Evolutionary conservation across 495 filamentous ascomycete genomes (phyloP).

Genomic region (Baudoinia panamericana): DNA sequence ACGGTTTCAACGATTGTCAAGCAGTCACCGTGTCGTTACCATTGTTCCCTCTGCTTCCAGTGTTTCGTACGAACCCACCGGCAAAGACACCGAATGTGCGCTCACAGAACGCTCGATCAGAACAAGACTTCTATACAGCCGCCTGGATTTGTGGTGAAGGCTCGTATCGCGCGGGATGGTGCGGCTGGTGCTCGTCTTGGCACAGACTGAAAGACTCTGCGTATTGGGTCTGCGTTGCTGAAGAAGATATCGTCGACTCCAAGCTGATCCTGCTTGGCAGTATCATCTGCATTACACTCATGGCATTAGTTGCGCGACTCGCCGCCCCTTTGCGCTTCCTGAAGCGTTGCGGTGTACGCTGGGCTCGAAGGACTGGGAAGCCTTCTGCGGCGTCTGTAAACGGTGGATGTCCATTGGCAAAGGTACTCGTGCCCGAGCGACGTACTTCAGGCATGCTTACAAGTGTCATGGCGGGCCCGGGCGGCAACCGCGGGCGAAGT

Average conservation of each 20-base stretch:
- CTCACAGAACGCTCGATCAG: conserved; percentile 5
- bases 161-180: conserved; percentile 8
- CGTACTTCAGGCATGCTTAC: conserved; percentile 14
- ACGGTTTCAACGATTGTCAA: no score
- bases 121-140: conserved; percentile 13
- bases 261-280: no score
- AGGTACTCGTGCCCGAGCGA: conserved; percentile 2
- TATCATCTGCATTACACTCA: conserved; percentile 17
- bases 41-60: neutral
- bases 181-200: conserved; percentile 12
- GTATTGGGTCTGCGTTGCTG: conserved; percentile 6
- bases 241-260: no score
- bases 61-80: neutral
- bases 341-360: neutral
- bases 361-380: neutral
- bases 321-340: neutral
- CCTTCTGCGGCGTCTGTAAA: conserved; percentile 2
- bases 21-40: no score
- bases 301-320: conserved; percentile 4
- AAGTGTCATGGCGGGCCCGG: conserved; percentile 1
- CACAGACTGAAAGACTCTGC: conserved; percentile 16
- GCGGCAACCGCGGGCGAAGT: neutral
- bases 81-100: neutral
- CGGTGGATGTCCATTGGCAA: conserved; percentile 4
- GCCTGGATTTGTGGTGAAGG: conserved; percentile 8